phyloP scores from a whole-genome alignment of 805 yeast genomes.

The Candida vartiovaarae region DNA sequence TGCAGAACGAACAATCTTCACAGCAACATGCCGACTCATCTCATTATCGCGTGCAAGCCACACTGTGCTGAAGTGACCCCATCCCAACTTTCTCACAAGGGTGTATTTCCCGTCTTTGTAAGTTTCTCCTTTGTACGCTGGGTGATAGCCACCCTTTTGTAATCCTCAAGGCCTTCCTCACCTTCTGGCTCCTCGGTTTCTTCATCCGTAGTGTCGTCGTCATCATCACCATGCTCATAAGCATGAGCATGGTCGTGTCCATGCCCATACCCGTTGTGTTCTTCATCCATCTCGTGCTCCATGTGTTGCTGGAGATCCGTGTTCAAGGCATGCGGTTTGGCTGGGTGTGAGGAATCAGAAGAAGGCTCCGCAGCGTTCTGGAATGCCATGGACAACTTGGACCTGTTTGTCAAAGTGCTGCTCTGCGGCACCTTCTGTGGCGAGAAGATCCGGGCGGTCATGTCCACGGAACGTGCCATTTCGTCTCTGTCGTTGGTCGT shows the following conservation, averaged over 20 bases:
- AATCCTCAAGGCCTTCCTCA: constrained; percentile 84
- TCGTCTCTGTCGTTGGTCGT: no score
- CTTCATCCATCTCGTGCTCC: background rate
- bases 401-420: constrained; percentile 5
- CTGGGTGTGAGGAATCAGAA: background rate
- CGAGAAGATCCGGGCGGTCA: constrained; percentile 9
- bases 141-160: constrained; percentile 95
- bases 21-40: constrained; percentile 72
- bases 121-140: constrained; percentile 80
- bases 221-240: constrained; percentile 4
- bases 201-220: constrained; percentile 17
- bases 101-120: constrained; percentile 73
- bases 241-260: background rate
- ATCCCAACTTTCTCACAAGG: constrained; percentile 84
- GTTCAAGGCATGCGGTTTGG: no score
- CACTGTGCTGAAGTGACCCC: constrained; percentile 98
- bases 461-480: constrained; percentile 13
- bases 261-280: background rate
- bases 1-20: constrained; percentile 90
- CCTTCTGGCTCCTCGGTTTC: constrained; percentile 38
- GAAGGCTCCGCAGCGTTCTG: constrained; percentile 10
- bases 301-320: background rate
- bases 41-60: constrained; percentile 76
- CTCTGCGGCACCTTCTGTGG: constrained; percentile 6
- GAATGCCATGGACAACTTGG: constrained; percentile 20